Evolutionary conservation across 371 early-diverging fungal species (phyloP).

Genomic region (Apophysomyces trapeziformis): DNA sequence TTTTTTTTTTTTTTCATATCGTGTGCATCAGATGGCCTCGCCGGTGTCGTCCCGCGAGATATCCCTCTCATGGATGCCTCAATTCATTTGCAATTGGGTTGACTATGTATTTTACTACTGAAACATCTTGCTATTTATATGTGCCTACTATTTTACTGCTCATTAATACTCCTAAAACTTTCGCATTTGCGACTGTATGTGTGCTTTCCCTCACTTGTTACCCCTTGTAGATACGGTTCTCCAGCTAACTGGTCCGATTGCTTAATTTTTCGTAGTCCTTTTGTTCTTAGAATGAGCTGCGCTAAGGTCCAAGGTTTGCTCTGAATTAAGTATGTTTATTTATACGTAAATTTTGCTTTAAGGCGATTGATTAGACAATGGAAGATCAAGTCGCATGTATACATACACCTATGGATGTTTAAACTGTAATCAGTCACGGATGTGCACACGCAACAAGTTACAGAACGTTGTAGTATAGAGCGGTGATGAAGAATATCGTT

Average conservation of each 20-base stretch:
- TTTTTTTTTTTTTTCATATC: background rate
- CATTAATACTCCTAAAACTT: background rate
- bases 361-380: background rate
- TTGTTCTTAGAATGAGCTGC: background rate
- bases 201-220: background rate
- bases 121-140: background rate
- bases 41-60: constrained; percentile 3
- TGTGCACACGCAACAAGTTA: no score
- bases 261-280: background rate
- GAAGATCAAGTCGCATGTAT: background rate
- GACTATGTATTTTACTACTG: background rate
- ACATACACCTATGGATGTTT: no score
- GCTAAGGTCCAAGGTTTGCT: background rate
- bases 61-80: constrained; percentile 1
- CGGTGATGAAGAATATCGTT: no score
- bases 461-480: no score
- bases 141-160: background rate
- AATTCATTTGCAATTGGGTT: background rate
- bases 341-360: background rate
- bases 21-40: constrained; percentile 5
- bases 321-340: background rate
- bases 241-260: background rate
- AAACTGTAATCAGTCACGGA: no score
- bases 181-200: background rate
- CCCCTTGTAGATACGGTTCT: background rate